Evolutionary conservation across 495 filamentous ascomycete genomes (phyloP), one percentile per base, ranked within the genome.

Genomic region (Aspergillus olivimuriae): DNA sequence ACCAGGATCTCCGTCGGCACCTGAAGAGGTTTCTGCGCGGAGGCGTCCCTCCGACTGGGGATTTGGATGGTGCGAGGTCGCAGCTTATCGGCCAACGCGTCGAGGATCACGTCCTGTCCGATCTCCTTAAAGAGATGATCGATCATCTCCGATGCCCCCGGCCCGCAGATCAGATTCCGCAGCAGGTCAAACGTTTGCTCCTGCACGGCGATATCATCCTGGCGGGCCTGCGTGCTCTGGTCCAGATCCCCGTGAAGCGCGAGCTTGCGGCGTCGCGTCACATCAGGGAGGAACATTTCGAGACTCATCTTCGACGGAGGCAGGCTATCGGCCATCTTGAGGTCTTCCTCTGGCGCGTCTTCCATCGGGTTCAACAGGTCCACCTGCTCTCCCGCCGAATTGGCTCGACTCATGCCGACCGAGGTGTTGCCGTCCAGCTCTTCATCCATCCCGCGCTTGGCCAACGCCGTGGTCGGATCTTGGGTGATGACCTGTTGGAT

Each of bases 151-250:
- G 75, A 59, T 7, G 77, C 73, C 19, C 77, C 79, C 8, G 67
- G 58, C 10, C 83, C 83, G 43, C 80, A 82, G 48, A 95, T 83
- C n/a, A 95, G 70, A 60, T 98, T 98, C 35, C 89, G 76, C 41
- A 98, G 76, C 45, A 92, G 80, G 40, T 90, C 84, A 22, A 97
- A 76, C 0, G 81, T 88, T 60, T 97, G 89, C 48, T 95, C 87
- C 58, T 96, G 91, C 12, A 95, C 83, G 2, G 80, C 80, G 30
- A 92, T 72, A 41, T 90, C 88, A 55, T 94, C 87, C 42, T 80
- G 80, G 22, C 82, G 76, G 15, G 80, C 81, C 46, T 81, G 71
- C 1, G 64, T 63, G 5, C 60, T 58, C 36, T 66, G 67, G 31
- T 69, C 64, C 4, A 72, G 48, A 31, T 76, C 68, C 8, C 75